Evolutionary conservation across 495 filamentous ascomycete species (phyloP), one percentile per base, ranked within the genome.

Genomic region (Pseudoneurospora amorphoporcata): DNA sequence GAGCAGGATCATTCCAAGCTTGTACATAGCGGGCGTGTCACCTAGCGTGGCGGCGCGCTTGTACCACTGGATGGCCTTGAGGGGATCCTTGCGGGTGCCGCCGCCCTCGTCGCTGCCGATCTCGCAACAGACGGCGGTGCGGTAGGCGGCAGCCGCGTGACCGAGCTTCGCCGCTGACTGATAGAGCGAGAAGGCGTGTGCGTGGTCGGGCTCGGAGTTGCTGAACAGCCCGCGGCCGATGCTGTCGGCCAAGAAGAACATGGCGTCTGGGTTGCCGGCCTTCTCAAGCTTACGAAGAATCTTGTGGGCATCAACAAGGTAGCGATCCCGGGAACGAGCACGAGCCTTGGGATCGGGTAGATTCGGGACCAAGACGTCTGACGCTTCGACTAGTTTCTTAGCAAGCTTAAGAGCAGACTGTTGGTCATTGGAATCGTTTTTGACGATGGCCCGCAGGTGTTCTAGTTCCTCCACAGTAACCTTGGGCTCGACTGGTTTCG

Each of bases 31-130:
- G 0, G 94, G 90, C 0, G 92, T 91, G 76, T 98, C 94, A 14
- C 95, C 95, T 6, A 98, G 85, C 8, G 91, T 88, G 1, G 95
- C 94, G 14, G 95, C 93, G 23, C 94, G 93, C 79, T 94, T 94
- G 79, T 98, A 99, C 95, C 95, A 99, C 77, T 98, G 94, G 39
- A 98, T 92, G 9, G 95, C 94, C 83, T 97, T 98, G 75, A 93
- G 81, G 4, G 93, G 92, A 79, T 99, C 95, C 73, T 92, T 92
- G 69, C 91, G 89, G 12, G 95, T 97, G 19, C 95, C 95, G 69
- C 95, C 95, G 65, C 93, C 93, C 76, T 95, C 93, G 77, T 97
- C 94, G 47, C 92, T 88, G n/a, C 95, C 95, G 70, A 99, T 91
- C 78, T 99, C 95, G 79, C 95, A 98, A 84, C 95, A 99, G 3